Evolutionary conservation across 768 basidiomycete species (phyloP).

Genomic region (Rhizopogon sp.): DNA sequence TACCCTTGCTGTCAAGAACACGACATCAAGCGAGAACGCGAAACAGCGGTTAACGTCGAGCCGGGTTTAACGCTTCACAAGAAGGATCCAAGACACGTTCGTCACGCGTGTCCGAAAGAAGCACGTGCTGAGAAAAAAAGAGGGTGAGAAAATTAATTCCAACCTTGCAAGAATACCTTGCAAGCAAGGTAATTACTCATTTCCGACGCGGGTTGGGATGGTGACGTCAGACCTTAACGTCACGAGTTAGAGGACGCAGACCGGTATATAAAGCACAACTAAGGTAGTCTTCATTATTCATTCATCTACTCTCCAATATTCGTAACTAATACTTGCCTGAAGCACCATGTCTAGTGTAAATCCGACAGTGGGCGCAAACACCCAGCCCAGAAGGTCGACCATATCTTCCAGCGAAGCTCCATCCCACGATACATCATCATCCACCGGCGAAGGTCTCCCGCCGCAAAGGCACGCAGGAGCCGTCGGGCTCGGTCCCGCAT

Average conservation of each 20-base stretch:
- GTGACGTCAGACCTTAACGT: neutral
- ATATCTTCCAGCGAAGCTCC: neutral
- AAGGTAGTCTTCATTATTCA: neutral
- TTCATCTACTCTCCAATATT: neutral
- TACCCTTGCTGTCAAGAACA: too few species aligned
- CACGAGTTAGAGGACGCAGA: neutral
- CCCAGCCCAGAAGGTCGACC: neutral
- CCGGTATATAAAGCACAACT: neutral
- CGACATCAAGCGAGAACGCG: too few species aligned
- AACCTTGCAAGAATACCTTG: too few species aligned
- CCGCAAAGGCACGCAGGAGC: slow-evolving; percentile 39
- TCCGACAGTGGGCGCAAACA: slow-evolving; percentile 12
- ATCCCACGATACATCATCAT: neutral
- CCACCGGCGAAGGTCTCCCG: slow-evolving; percentile 23
- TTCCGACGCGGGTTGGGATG: too few species aligned
- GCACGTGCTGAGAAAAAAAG: too few species aligned
- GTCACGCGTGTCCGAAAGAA: too few species aligned
- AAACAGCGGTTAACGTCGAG: too few species aligned
- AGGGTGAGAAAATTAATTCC: too few species aligned
- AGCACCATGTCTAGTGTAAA: slow-evolving; percentile 14
- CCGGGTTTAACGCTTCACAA: too few species aligned
- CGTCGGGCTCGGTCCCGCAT: slow-evolving; percentile 35
- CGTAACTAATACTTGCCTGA: neutral
- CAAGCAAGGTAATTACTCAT: too few species aligned
- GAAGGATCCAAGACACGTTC: too few species aligned